Evolutionary conservation across 345 rosid species (phyloP).

Genomic region (Bruguiera parviflora): DNA sequence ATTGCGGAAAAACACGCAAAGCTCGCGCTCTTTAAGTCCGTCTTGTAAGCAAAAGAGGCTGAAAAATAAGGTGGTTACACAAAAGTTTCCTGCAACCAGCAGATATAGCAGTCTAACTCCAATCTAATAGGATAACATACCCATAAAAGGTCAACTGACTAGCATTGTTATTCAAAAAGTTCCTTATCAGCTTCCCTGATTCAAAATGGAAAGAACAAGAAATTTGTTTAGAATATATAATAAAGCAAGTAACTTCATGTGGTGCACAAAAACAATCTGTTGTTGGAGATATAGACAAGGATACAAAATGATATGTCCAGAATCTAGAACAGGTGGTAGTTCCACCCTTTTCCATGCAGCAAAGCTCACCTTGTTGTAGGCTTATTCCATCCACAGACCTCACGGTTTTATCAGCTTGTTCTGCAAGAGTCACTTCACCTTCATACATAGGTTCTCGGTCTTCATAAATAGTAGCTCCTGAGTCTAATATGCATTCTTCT

Average conservation of each 20-base stretch:
- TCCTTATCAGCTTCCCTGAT: constrained; percentile 74
- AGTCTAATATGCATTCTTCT: constrained; percentile 81
- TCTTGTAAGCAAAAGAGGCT: constrained; percentile 90
- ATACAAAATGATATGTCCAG: neutral
- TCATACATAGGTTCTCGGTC: constrained; percentile 88
- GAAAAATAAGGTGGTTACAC: constrained; percentile 20
- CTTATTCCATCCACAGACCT: constrained; percentile 55
- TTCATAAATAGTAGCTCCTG: constrained; percentile 47
- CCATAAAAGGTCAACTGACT: constrained; percentile 86
- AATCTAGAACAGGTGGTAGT: neutral
- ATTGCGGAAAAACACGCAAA: constrained; percentile 94
- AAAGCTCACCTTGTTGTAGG: constrained; percentile 58
- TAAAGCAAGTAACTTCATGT: neutral
- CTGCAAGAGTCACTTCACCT: constrained; percentile 92
- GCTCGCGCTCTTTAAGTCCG: constrained; percentile 89
- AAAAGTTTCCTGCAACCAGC: constrained; percentile 9
- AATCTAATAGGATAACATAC: constrained; percentile 41
- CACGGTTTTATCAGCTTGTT: constrained; percentile 58
- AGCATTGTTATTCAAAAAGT: constrained; percentile 77
- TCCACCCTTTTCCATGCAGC: neutral
- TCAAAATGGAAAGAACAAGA: constrained; percentile 22
- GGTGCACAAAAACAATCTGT: neutral
- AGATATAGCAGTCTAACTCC: constrained; percentile 2
- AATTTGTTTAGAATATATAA: constrained; percentile 6
- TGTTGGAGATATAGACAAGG: neutral